Evolutionary conservation across 2,329 filamentous ascomycete genomes (phyloP).

Genomic region (Aureobasidium subglaciale): DNA sequence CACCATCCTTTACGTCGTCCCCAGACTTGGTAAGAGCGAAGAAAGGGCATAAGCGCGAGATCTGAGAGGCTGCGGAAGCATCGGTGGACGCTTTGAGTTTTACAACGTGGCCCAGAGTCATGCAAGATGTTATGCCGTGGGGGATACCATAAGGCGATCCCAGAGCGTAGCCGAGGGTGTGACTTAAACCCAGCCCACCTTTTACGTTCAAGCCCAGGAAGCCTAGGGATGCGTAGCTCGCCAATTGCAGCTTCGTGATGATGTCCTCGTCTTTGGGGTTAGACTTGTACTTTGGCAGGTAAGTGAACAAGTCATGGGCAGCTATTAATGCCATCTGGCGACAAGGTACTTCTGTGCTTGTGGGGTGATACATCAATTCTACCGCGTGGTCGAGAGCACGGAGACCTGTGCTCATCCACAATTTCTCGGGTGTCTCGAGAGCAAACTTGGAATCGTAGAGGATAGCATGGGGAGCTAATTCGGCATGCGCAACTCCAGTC

Average conservation of each 20-base stretch:
- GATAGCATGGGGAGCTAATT: slow-evolving; percentile 42
- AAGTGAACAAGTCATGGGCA: slow-evolving; percentile 40
- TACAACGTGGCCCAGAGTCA: slow-evolving; percentile 49
- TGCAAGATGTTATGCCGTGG: slow-evolving; percentile 49
- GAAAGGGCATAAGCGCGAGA: slow-evolving; percentile 40
- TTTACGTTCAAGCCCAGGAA: slow-evolving; percentile 46
- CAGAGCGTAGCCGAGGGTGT: slow-evolving; percentile 42
- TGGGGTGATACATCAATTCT: slow-evolving; percentile 46
- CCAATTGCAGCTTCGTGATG: slow-evolving; percentile 47
- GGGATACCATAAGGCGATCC: slow-evolving; percentile 50
- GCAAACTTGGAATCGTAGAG: slow-evolving; percentile 49
- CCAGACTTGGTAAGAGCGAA: slow-evolving; percentile 35
- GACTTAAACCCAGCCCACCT: slow-evolving; percentile 43
- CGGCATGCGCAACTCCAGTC: slow-evolving; percentile 37
- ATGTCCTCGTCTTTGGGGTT: slow-evolving; percentile 40
- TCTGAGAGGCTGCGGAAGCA: slow-evolving; percentile 39
- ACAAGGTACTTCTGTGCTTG: slow-evolving; percentile 44
- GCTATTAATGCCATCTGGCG: slow-evolving; percentile 40
- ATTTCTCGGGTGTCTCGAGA: slow-evolving; percentile 42
- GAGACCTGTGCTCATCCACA: slow-evolving; percentile 47
- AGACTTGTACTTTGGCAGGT: slow-evolving; percentile 41
- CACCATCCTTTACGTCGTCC: slow-evolving; percentile 37
- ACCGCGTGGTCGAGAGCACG: slow-evolving; percentile 51
- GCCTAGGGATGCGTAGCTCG: slow-evolving; percentile 44
- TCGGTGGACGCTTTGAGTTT: slow-evolving; percentile 42